Base-by-base conservation (phyloP, 345 rosid species). In the Hibiscus trionum region DNA sequence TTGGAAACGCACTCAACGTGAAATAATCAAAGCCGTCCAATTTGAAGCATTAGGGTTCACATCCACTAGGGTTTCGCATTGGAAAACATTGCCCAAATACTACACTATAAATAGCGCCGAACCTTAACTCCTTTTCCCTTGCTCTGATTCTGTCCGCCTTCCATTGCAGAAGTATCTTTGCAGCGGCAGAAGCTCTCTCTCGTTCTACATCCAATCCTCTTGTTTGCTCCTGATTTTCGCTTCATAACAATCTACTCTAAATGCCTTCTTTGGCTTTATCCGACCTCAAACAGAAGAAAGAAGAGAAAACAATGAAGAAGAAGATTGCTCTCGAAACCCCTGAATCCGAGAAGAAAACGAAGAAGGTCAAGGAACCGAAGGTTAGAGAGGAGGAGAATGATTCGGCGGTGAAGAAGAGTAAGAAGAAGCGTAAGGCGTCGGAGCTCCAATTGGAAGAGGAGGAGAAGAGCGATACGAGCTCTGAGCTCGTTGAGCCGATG, bases 261-360 rank as follows among this genome's bases (percentile, higher is more conserved):
- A 93, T 91, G 96, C 93, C 96, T 78, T 86, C 89, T 1, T 11
- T 86, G 39, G 77, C 81, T 57, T 14, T 84, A 3, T 73, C 81
- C 0, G 82, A 80, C 44, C 39, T 33, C 63, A 80, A 78, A 11
- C 81, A 80, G 76, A 72, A 56, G 52, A 76, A 75, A 55, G 72
- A 77, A 17, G 93, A 80, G 78, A 89, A 83, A 83, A 87, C 78
- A 83, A 87, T 87, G 96, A 89, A 88, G 90, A 85, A 82, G 84
- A 90, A 77, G 73, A 69, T 84, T 49, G 80, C 75, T 33, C 70
- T 81, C 5, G 88, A 79, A 33, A 71, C 79, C 24, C 68, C 75
- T 29, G 87, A 85, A 29, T 50, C 58, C 0, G 87, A 83, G 5
- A 79, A 80, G 3, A 90, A 85, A 84, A 78, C 5, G 15, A 71